A percentile compares a stretch with the other conserved stretches of the same genome.
phyloP scores from a whole-genome alignment of 352 stramenopile species.

The Globisporangium orthogonon region DNA sequence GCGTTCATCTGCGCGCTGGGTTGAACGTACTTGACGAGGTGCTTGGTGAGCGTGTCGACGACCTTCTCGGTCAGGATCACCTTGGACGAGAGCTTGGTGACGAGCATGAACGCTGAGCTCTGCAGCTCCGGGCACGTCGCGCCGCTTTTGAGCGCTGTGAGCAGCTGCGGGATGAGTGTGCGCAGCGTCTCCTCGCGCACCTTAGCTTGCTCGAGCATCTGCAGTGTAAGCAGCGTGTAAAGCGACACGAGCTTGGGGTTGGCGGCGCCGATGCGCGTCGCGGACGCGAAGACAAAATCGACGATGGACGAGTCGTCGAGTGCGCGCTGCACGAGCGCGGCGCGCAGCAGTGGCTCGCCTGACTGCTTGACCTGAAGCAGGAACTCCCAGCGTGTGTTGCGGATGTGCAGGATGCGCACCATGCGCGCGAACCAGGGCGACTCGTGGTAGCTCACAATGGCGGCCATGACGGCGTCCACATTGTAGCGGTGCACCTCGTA shows the following conservation, averaged over 20 bases:
- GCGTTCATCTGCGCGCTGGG: conserved; percentile 62
- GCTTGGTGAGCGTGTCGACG: conserved; percentile 63
- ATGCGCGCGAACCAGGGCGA: conserved; percentile 80
- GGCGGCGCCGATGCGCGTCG: conserved; percentile 45
- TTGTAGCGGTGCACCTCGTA: conserved; percentile 87
- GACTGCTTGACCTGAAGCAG: conserved; percentile 67
- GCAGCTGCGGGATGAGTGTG: conserved; percentile 73
- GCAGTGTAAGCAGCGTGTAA: conserved; percentile 75
- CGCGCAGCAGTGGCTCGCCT: conserved; percentile 53
- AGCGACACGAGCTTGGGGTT: conserved; percentile 83
- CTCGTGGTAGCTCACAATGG: conserved; percentile 84
- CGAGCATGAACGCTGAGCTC: conserved; percentile 77
- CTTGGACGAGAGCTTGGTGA: conserved; percentile 81
- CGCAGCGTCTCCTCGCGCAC: conserved; percentile 69
- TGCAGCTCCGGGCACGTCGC: conserved; percentile 67
- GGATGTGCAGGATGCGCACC: conserved; percentile 80
- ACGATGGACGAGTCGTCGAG: conserved; percentile 72
- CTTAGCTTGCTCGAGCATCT: conserved; percentile 65
- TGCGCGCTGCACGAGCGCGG: conserved; percentile 66
- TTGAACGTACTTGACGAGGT: conserved; percentile 71
- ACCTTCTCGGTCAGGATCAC: conserved; percentile 68
- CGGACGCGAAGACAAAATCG: conserved; percentile 63
- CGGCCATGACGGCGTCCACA: conserved; percentile 76
- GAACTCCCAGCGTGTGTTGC: conserved; percentile 79
- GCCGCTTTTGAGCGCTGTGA: conserved; percentile 56